Base-by-base conservation (phyloP, 768 basidiomycete genomes). In the Termitomyces sp. region DNA sequence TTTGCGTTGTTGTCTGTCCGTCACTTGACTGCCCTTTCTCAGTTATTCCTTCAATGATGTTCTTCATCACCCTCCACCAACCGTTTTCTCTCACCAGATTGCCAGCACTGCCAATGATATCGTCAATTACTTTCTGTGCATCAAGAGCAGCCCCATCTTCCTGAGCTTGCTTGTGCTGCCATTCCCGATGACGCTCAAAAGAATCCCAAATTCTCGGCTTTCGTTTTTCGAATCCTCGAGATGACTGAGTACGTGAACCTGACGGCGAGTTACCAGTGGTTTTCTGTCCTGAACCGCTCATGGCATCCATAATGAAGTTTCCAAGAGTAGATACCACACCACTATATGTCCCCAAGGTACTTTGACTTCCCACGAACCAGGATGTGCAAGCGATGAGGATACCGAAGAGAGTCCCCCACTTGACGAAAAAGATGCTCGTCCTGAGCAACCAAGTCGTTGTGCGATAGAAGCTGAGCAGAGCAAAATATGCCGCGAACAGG, bases 401-500 rank as follows among this genome's bases (percentile, higher is more conserved):
- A 13, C 76, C 80, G 9, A 90, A 60, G 49, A 93, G 72, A 12
- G 76, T 72, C 24, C 86, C 87, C 91, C 91, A 93, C 72, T 93
- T 93, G 65, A 89, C 68, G 65, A 90, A 80, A 78, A 82, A 91
- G 63, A 91, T 70, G 30, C 73, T 75, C 36, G 82, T 83, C 60
- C 88, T 81, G 62, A 92, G 72, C 65, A 88, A 77, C 86, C 88
- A 92, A 24, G 79, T 80, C 13, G 90, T 86, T 5, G 91, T 92
- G 60, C 89, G 87, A 73, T 91, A 91, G 54, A 91, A 71, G 68
- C 85, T 89, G 44, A 86, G 61, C n/a, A 93, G 76, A 4, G 89
- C 88, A 60, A 91, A 78, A 71, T 93, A 93, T 20, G 89, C 86
- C 5, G 81, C 78, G 54, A 92, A 70, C 33, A 93, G 70, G 59